phyloP scores from a whole-genome alignment of 1,284 basidiomycete species.

The Apiotrichum gamsii region DNA sequence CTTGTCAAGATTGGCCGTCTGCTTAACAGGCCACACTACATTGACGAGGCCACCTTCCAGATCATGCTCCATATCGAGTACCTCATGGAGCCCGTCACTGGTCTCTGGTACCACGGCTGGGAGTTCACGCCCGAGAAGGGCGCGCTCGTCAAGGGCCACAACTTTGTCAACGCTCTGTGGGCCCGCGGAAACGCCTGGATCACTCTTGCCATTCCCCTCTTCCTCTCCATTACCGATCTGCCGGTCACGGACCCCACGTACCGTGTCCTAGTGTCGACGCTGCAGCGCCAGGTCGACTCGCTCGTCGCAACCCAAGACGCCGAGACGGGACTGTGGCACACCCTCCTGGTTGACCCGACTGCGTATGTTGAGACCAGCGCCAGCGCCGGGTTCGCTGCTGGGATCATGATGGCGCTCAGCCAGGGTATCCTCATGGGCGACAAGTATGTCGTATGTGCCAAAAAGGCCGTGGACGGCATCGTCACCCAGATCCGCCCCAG shows the following conservation, averaged over 20 bases:
- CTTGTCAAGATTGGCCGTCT: conserved; percentile 59
- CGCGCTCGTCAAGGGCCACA: conserved; percentile 18
- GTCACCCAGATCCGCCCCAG: conserved; percentile 52
- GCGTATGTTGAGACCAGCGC: conserved; percentile 57
- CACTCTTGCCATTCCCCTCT: conserved; percentile 17
- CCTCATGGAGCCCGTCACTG: conserved; percentile 32
- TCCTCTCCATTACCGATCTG: conserved; percentile 4
- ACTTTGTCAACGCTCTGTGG: conserved; percentile 54
- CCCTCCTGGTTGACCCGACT: conserved; percentile 53
- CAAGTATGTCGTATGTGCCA: conserved; percentile 49
- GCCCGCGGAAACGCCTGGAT: conserved; percentile 57
- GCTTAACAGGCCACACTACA: conserved; percentile 53
- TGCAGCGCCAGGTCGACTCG: conserved; percentile 53
- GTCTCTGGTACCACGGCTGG: conserved; percentile 50
- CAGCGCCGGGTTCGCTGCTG: conserved; percentile 57
- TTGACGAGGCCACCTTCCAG: conserved; percentile 59
- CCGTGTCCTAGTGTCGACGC: conserved; percentile 49
- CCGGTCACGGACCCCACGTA: conserved; percentile 47
- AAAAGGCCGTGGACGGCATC: conserved; percentile 52
- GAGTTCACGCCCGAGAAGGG: conserved; percentile 17
- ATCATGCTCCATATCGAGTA: conserved; percentile 52
- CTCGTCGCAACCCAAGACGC: conserved; percentile 52
- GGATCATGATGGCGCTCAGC: conserved; percentile 53
- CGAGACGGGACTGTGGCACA: conserved; percentile 55
- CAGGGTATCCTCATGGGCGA: conserved; percentile 42